These are phyloP conservation scores for Saccharomycopsis lassenensis DNA, from an alignment of 805 yeast genomes.

Conservation along the genomic window DNA sequence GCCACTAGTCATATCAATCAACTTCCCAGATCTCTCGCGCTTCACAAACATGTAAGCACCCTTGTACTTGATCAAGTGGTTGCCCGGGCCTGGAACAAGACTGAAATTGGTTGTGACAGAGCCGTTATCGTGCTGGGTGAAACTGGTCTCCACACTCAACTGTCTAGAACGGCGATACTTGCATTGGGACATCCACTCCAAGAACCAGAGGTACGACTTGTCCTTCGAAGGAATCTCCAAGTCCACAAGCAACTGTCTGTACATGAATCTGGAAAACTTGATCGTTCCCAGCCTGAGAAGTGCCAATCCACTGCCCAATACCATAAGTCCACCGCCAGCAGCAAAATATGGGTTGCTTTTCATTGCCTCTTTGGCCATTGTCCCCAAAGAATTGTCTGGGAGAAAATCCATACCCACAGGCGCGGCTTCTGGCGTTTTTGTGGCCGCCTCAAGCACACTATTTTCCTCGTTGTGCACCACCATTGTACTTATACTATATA, in stretches of 20 bases:
- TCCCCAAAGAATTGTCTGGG: no score
- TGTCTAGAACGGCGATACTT: slow-evolving; percentile 72
- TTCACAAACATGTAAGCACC: slow-evolving; percentile 84
- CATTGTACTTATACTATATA: no score
- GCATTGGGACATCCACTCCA: slow-evolving; percentile 89
- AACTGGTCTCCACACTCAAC: slow-evolving; percentile 80
- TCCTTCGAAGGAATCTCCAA: slow-evolving; percentile 89
- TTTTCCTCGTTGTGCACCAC: no score
- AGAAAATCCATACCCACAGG: no score
- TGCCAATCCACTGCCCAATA: slow-evolving; percentile 83
- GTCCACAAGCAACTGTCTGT: slow-evolving; percentile 80
- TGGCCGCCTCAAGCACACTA: no score
- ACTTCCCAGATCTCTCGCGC: slow-evolving; percentile 81
- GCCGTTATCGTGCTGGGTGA: slow-evolving; percentile 85
- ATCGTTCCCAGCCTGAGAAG: slow-evolving; percentile 59
- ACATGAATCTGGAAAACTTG: slow-evolving; percentile 53
- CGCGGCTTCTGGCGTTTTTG: no score
- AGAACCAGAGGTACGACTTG: slow-evolving; percentile 87
- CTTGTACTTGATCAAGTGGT: slow-evolving; percentile 73
- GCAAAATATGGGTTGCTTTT: slow-evolving; percentile 88
- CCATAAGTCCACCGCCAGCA: slow-evolving; percentile 97
- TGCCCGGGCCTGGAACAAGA: slow-evolving; percentile 96
- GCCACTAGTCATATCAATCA: slow-evolving; percentile 82
- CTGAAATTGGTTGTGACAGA: slow-evolving; percentile 78
- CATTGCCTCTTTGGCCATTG: slow-evolving; percentile 40